Base-by-base conservation (phyloP, 1,284 basidiomycete species). In the Ustilago cynodontis region DNA sequence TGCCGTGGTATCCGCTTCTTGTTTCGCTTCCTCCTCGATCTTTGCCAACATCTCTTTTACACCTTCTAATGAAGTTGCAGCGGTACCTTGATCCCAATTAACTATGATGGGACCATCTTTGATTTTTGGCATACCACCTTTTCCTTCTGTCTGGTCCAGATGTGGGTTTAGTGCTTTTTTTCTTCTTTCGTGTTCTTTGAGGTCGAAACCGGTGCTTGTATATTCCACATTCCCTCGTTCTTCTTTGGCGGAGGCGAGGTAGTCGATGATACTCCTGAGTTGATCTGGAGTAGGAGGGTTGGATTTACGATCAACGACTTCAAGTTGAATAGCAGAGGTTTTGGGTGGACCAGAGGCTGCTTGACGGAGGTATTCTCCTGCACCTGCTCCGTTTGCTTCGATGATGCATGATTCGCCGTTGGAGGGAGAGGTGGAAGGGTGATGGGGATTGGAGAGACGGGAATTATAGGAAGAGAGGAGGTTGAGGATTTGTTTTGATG, bases 41-140 rank as follows among this genome's bases (percentile, higher is more conserved):
- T 63, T 45, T n/a, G 43, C 20, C 22, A 77, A 18, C 65, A 77
- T 77, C 1, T 56, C 22, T 24, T 65, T 64, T 0, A 77, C 74
- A 14, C 74, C 74, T 16, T 77, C 58, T 2, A 77, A 3, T 11
- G 20, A 24, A 7, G 69, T 77, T 3, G 74, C 57, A 2, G 74
- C 74, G 2, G 20, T n/a, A 0, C 74, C 74, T 20, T 69, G 56
- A 31, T 77, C 74, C 74, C 74, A 77, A 41, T 72, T 72, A 41
- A 77, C 70, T 3, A 77, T 69, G 18, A 77, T 35, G 7, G 74
- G 74, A 7, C 74, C 74, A 8, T 71, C 69, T 33, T 77, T 72
- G 65, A 77, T 69, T 51, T 64, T 65, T 7, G 73, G 73, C 65
- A 68, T 62, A 0, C 58, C 33, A n/a, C 45, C 31, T 2, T 16